Percentiles rank a stretch among this genome's conserved stretches.
These are phyloP conservation scores for Lachnellula occidentalis DNA, from an alignment of 2,329 filamentous ascomycete species.

Conservation along the genomic window DNA sequence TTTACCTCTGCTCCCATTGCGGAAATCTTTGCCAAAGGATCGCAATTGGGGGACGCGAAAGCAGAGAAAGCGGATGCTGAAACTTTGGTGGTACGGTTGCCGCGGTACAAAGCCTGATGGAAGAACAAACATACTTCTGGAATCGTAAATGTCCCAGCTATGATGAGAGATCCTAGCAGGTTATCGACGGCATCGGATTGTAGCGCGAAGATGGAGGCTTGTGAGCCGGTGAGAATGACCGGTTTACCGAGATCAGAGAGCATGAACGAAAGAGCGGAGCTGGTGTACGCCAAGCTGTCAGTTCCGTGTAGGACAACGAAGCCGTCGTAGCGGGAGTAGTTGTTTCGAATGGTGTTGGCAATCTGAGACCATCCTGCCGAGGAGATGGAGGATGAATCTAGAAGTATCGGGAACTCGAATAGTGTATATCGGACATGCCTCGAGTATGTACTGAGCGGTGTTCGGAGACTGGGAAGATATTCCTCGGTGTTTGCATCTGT, in stretches of 20 bases:
- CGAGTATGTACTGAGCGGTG: slow-evolving; percentile 58
- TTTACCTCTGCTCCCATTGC: slow-evolving; percentile 58
- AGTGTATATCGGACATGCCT: slow-evolving; percentile 62
- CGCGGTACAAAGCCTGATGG: slow-evolving; percentile 64
- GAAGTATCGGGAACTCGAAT: slow-evolving; percentile 60
- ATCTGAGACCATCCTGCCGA: slow-evolving; percentile 68
- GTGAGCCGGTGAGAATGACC: slow-evolving; percentile 59
- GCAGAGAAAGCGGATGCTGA: slow-evolving; percentile 64
- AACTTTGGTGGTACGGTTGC: slow-evolving; percentile 64
- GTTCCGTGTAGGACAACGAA: slow-evolving; percentile 70
- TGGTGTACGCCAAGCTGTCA: slow-evolving; percentile 64
- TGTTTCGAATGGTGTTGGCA: slow-evolving; percentile 50
- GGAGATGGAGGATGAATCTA: slow-evolving; percentile 68
- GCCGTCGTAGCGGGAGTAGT: slow-evolving; percentile 64
- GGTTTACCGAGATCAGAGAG: slow-evolving; percentile 66
- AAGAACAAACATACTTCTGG: slow-evolving; percentile 72
- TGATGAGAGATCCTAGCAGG: slow-evolving; percentile 61
- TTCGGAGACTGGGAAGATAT: slow-evolving; percentile 39
- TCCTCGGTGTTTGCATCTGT: slow-evolving; percentile 20
- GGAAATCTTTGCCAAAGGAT: slow-evolving; percentile 55
- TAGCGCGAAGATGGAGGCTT: slow-evolving; percentile 64
- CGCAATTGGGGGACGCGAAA: slow-evolving; percentile 62
- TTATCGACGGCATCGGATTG: slow-evolving; percentile 70
- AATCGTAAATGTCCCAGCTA: slow-evolving; percentile 69
- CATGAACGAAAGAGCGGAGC: slow-evolving; percentile 69